A percentile compares a stretch with the other conserved stretches of the same genome.
Conservation (phyloP, 148 eudicot genomes). For the Vaccinium myrtillus region DNA sequence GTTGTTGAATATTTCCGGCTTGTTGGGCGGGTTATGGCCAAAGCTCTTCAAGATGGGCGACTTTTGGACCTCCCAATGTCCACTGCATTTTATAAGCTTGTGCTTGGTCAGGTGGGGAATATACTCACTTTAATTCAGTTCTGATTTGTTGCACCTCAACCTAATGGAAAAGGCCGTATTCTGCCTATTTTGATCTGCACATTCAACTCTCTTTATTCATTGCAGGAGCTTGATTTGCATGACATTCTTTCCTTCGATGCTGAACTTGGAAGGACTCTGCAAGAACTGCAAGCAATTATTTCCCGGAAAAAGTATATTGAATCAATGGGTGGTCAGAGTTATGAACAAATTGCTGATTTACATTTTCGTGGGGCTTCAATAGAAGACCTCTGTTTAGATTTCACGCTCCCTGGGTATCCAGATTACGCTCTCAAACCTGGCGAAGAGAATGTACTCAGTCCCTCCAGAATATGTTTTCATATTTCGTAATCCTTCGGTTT, state of each 20-base stretch:
- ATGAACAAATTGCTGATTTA: conserved; percentile 51
- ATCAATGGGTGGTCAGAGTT: conserved; percentile 62
- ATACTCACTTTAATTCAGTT: not conserved
- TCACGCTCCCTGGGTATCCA: conserved; percentile 92
- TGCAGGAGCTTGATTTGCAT: conserved; percentile 97
- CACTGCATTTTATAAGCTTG: conserved; percentile 78
- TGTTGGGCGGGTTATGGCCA: conserved; percentile 93
- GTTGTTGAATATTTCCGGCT: conserved; percentile 71
- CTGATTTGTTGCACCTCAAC: not conserved
- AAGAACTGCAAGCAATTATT: conserved; percentile 82
- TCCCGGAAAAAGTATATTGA: conserved; percentile 72
- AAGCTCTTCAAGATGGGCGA: conserved; percentile 99
- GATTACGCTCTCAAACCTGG: conserved; percentile 71
- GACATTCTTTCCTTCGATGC: conserved; percentile 85
- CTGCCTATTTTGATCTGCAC: too few species aligned
- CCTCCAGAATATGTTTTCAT: not conserved
- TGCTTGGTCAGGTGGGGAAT: conserved; percentile 74
- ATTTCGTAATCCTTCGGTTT: not conserved
- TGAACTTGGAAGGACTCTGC: conserved; percentile 83
- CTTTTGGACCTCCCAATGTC: conserved; percentile 88
- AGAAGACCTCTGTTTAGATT: conserved; percentile 92
- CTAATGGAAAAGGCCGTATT: too few species aligned
- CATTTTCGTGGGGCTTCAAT: conserved; percentile 68
- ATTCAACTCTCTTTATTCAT: conserved; percentile 6
- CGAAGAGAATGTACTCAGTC: conserved; percentile 56